phyloP scores from a whole-genome alignment of 2,329 filamentous ascomycete genomes.

The Ceratocystis cubensis region DNA sequence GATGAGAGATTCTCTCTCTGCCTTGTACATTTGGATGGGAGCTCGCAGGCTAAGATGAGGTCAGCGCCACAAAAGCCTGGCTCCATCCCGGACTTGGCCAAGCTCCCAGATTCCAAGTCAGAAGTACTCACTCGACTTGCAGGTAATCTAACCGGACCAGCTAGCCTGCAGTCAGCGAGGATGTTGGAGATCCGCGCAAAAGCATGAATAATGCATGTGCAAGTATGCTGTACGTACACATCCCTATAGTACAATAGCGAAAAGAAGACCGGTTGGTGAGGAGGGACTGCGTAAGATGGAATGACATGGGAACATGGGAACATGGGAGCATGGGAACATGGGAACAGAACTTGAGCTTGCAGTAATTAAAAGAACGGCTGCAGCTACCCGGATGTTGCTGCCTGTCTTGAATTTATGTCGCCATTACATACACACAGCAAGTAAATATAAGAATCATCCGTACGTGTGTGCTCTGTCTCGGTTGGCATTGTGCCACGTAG shows the following conservation, averaged over 20 bases:
- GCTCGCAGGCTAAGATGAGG: neutral
- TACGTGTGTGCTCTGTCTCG: conserved; percentile 2
- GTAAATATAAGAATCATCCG: neutral
- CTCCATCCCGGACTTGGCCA: neutral
- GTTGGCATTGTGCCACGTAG: conserved; percentile 4
- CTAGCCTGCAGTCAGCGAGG: neutral
- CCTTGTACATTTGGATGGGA: neutral
- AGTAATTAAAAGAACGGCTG: neutral
- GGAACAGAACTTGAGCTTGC: neutral
- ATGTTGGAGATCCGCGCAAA: neutral
- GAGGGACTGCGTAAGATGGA: neutral
- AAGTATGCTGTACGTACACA: neutral
- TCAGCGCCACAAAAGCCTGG: neutral
- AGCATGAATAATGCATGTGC: neutral
- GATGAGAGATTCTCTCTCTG: neutral
- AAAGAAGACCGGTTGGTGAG: neutral
- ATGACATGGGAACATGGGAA: neutral
- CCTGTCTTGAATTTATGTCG: conserved; percentile 7
- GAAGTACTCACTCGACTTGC: neutral
- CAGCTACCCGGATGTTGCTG: conserved; percentile 4
- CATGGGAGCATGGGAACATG: neutral
- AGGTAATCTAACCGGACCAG: neutral
- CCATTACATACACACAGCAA: neutral
- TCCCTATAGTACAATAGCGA: neutral
- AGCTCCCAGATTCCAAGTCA: neutral